Percentiles rank a stretch among this genome's conserved stretches.
phyloP scores from a whole-genome alignment of 352 stramenopile species.

The Phytophthora sojae region DNA sequence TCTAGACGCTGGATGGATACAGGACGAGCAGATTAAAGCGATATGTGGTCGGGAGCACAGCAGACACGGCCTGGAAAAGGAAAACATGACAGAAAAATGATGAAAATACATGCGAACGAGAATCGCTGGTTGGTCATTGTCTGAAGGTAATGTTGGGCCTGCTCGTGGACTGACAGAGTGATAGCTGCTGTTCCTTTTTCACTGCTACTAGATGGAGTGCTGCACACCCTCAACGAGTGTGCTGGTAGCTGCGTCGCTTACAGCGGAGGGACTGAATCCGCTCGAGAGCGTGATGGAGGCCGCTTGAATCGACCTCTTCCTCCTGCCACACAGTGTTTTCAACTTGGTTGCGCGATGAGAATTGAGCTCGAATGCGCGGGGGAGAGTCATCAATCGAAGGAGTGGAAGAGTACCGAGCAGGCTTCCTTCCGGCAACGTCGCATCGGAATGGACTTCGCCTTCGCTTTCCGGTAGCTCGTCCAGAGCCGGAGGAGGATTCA shows the following conservation, averaged over 20 bases:
- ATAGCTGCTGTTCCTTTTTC: neutral
- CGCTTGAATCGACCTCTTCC: slow-evolving; percentile 21
- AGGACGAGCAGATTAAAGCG: slow-evolving; percentile 26
- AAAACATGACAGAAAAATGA: slow-evolving; percentile 43
- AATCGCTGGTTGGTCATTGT: slow-evolving; percentile 26
- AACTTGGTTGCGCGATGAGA: slow-evolving; percentile 6
- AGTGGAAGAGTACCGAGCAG: neutral
- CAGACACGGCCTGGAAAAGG: slow-evolving; percentile 24
- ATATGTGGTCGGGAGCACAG: slow-evolving; percentile 23
- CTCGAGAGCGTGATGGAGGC: slow-evolving; percentile 42
- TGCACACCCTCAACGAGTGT: slow-evolving; percentile 4
- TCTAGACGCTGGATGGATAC: slow-evolving; percentile 23
- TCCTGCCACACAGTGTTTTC: slow-evolving; percentile 14
- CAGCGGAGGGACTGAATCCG: slow-evolving; percentile 54
- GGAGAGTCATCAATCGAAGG: neutral
- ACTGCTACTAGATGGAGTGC: neutral
- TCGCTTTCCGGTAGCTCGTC: slow-evolving; percentile 24
- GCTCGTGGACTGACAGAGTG: slow-evolving; percentile 2
- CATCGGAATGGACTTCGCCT: slow-evolving; percentile 5
- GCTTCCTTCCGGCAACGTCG: slow-evolving; percentile 2
- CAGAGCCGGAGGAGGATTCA: slow-evolving; percentile 1
- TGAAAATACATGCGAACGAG: slow-evolving; percentile 35
- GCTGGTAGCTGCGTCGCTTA: slow-evolving; percentile 45
- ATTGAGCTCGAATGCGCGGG: neutral
- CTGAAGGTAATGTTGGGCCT: slow-evolving; percentile 9